Conservation (phyloP, 2,329 filamentous ascomycete species). For the Chaetomium globosum region DNA sequence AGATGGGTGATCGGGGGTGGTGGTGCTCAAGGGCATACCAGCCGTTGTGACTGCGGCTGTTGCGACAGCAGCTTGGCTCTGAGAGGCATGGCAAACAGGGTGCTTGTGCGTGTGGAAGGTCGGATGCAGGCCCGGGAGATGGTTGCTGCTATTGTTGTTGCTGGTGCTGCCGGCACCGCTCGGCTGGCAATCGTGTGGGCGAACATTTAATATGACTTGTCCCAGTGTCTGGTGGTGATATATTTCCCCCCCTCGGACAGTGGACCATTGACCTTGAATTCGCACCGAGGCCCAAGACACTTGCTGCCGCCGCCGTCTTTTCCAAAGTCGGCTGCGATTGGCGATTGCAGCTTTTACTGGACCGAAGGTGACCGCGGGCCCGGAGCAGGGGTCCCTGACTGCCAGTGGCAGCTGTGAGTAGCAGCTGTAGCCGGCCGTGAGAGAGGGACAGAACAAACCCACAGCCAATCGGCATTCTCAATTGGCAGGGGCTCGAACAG, state of each 20-base stretch:
- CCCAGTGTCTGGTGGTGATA: slow-evolving; percentile 16
- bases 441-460: too few relatives aligned
- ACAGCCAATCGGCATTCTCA: background rate
- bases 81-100: slow-evolving; percentile 68
- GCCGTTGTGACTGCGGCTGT: slow-evolving; percentile 42
- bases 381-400: slow-evolving; percentile 17
- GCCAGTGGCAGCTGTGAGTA: slow-evolving; percentile 22
- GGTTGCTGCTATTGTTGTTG: slow-evolving; percentile 44
- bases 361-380: slow-evolving; percentile 30
- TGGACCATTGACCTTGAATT: slow-evolving; percentile 25
- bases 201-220: slow-evolving; percentile 49
- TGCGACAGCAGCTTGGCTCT: slow-evolving; percentile 71
- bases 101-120: slow-evolving; percentile 15
- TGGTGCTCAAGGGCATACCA: slow-evolving; percentile 13
- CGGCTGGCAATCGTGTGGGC: slow-evolving; percentile 56
- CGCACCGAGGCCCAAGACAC: slow-evolving; percentile 24
- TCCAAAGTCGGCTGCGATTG: slow-evolving; percentile 18
- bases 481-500: background rate
- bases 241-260: slow-evolving; percentile 20
- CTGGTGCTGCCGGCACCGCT: slow-evolving; percentile 55
- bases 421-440: slow-evolving; percentile 18
- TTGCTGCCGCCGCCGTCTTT: slow-evolving; percentile 26
- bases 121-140: slow-evolving; percentile 45
- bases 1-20: background rate
- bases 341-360: slow-evolving; percentile 31